Conservation (phyloP, 176 grass and related monocot species). For the Oryza meridionalis region DNA sequence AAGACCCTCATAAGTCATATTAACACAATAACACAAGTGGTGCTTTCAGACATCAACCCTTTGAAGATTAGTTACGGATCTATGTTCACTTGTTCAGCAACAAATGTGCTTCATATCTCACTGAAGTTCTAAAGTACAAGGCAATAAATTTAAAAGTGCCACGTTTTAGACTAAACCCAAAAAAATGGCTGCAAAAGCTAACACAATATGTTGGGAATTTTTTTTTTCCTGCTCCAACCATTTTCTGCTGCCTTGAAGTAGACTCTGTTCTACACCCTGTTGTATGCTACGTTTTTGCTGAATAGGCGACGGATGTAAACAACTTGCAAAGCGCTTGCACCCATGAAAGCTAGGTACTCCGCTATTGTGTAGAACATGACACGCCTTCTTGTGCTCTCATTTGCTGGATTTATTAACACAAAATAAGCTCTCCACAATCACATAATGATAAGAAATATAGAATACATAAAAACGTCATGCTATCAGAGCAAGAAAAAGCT, state of each 20-base stretch:
- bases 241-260: conserved; percentile 27
- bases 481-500: neutral
- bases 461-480: neutral
- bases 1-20: neutral
- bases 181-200: conserved; percentile 33
- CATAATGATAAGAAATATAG: neutral
- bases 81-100: conserved; percentile 50
- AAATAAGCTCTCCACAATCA: conserved; percentile 2
- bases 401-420: conserved; percentile 64
- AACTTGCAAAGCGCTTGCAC: conserved; percentile 79
- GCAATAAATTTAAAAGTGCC: conserved; percentile 38
- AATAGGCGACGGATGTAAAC: conserved; percentile 91
- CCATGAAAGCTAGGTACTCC: conserved; percentile 78
- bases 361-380: conserved; percentile 84
- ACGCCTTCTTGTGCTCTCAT: conserved; percentile 94
- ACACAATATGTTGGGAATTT: conserved; percentile 28
- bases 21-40: neutral
- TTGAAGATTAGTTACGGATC: conserved; percentile 43
- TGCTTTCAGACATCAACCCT: neutral
- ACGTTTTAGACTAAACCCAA: conserved; percentile 35
- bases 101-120: conserved; percentile 43
- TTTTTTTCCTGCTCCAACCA: conserved; percentile 26
- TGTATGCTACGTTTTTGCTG: conserved; percentile 85
- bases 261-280: conserved; percentile 72
- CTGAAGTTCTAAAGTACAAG: conserved; percentile 45